Conservation (phyloP, 257 asterid genomes). For the Gynochthodes officinalis region DNA sequence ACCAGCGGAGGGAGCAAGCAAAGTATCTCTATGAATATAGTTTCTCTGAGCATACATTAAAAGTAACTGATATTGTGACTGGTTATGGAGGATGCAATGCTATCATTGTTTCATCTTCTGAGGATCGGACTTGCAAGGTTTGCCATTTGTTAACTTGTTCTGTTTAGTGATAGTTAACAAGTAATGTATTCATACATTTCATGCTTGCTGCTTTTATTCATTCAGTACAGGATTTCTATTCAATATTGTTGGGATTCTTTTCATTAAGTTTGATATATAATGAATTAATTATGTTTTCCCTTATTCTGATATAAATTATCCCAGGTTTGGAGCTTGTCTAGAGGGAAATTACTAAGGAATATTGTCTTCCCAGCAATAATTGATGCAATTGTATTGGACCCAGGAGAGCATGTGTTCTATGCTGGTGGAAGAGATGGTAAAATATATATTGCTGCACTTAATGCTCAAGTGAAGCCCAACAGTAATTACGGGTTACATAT, state of each 20-base stretch:
- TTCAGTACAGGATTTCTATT: background rate
- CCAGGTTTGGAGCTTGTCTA: conserved; percentile 88
- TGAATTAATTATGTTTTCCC: background rate
- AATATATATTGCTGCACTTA: conserved; percentile 70
- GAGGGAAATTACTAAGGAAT: conserved; percentile 56
- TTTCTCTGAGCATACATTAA: conserved; percentile 73
- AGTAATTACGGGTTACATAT: conserved; percentile 58
- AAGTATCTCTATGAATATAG: conserved; percentile 63
- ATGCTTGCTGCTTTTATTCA: background rate
- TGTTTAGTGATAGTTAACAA: background rate
- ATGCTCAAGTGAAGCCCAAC: conserved; percentile 49
- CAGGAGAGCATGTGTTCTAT: conserved; percentile 77
- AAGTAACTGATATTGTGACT: conserved; percentile 69
- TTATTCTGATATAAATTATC: conserved; percentile 6
- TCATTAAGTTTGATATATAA: background rate
- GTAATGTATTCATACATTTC: background rate
- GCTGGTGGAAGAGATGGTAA: conserved; percentile 97
- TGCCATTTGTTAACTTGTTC: background rate
- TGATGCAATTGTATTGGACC: conserved; percentile 76
- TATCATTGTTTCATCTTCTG: conserved; percentile 78
- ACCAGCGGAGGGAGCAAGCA: conserved; percentile 48
- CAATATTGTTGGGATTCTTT: background rate
- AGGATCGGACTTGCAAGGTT: conserved; percentile 99
- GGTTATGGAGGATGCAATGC: conserved; percentile 81
- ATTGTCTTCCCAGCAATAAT: conserved; percentile 76